Conservation (phyloP, 306 rosid genomes). For the Prosopis cineraria region DNA sequence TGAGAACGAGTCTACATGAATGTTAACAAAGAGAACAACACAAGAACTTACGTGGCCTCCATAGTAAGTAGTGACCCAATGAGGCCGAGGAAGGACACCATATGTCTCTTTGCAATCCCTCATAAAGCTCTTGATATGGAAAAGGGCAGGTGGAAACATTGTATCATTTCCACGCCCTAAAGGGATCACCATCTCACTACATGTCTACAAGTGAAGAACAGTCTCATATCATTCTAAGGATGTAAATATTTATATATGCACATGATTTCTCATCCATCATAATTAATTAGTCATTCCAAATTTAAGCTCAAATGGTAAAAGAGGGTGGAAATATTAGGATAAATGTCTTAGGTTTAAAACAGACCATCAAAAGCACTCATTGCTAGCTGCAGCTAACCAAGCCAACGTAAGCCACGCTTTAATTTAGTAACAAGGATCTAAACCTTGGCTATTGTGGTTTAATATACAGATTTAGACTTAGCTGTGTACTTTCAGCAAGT, state of each 20-base stretch:
- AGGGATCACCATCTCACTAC: constrained; percentile 51
- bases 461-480: not conserved
- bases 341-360: not conserved
- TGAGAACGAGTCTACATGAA: not conserved
- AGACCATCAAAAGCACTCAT: not conserved
- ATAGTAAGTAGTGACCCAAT: constrained; percentile 64
- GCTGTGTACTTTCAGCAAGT: constrained; percentile 9
- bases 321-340: not conserved
- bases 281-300: not conserved
- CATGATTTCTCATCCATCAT: not conserved
- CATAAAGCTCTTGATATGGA: constrained; percentile 1
- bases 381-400: no score
- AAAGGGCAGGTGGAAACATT: constrained; percentile 52
- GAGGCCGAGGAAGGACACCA: constrained; percentile 65
- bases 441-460: not conserved
- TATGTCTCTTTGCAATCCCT: constrained; percentile 31
- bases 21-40: not conserved
- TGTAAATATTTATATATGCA: not conserved
- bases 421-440: not conserved
- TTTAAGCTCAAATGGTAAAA: not conserved
- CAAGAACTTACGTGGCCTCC: constrained; percentile 65
- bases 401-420: not conserved
- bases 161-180: constrained; percentile 36
- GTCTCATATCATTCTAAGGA: not conserved
- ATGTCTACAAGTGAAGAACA: constrained; percentile 35